Conservation (phyloP, 441 rosid genomes). For the Gossypium davidsonii region DNA sequence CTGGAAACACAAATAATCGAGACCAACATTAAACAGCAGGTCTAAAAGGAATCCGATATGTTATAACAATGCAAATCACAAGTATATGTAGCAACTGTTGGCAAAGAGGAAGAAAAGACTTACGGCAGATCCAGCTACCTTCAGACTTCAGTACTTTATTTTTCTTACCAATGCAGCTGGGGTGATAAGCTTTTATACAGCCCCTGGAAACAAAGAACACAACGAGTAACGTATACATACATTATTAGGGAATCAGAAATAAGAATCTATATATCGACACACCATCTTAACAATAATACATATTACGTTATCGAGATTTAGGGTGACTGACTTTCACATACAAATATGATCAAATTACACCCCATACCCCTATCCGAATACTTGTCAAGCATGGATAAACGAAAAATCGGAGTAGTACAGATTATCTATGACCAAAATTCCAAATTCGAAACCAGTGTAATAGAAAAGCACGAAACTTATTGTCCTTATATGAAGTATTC, state of each 20-base stretch:
- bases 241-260: not conserved
- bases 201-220: conserved; percentile 27
- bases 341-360: not conserved
- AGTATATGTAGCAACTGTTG: not conserved
- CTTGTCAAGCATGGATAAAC: not conserved
- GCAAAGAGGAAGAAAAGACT: conserved; percentile 10
- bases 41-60: not conserved
- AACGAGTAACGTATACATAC: not conserved
- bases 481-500: not conserved
- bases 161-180: conserved; percentile 25
- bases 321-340: not conserved
- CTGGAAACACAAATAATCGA: conserved; percentile 23
- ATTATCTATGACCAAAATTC: not conserved
- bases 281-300: not conserved
- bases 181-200: conserved; percentile 43
- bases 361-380: not conserved
- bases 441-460: not conserved
- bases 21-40: not conserved
- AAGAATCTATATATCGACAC: not conserved
- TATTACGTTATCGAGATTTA: not conserved
- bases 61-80: not conserved
- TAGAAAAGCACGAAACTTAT: not conserved
- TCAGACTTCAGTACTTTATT: conserved; percentile 22
- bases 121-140: conserved; percentile 34
- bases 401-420: not conserved